These are phyloP conservation scores for Pittosporum tobira DNA, from an alignment of 129 eudicot genomes.

Conservation along the genomic window DNA sequence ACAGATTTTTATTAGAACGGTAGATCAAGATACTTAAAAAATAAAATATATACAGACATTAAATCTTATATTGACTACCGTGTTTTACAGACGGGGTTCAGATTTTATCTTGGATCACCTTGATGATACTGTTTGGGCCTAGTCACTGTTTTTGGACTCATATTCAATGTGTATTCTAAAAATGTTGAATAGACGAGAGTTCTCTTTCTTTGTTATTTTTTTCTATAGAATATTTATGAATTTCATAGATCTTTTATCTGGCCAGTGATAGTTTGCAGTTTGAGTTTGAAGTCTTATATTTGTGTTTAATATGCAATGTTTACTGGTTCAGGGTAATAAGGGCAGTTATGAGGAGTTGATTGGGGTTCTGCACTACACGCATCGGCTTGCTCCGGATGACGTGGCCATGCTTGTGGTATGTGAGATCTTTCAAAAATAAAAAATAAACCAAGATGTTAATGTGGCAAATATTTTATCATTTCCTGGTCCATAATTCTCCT, in stretches of 20 bases:
- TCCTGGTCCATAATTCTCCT: not conserved
- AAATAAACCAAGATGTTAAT: conserved; percentile 1
- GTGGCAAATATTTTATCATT: not conserved
- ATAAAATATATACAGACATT: no score
- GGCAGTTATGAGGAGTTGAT: conserved; percentile 50
- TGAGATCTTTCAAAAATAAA: not conserved
- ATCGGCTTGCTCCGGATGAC: conserved; percentile 51
- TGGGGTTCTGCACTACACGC: conserved; percentile 46
- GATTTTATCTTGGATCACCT: no score
- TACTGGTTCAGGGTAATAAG: conserved; percentile 45
- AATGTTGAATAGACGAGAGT: not conserved
- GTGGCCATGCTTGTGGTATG: conserved; percentile 86
- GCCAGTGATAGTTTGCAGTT: not conserved
- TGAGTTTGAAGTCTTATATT: not conserved
- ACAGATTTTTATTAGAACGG: no score
- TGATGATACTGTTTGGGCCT: no score
- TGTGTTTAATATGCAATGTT: not conserved
- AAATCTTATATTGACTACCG: no score
- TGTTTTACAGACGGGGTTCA: no score
- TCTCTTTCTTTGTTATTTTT: not conserved
- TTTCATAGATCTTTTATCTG: not conserved
- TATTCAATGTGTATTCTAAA: not conserved
- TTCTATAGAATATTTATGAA: not conserved
- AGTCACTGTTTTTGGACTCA: no score
- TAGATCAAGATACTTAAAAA: no score